These are phyloP conservation scores for Hymenoscyphus albidus DNA, from an alignment of 2,329 filamentous ascomycete genomes.

Conservation along the genomic window DNA sequence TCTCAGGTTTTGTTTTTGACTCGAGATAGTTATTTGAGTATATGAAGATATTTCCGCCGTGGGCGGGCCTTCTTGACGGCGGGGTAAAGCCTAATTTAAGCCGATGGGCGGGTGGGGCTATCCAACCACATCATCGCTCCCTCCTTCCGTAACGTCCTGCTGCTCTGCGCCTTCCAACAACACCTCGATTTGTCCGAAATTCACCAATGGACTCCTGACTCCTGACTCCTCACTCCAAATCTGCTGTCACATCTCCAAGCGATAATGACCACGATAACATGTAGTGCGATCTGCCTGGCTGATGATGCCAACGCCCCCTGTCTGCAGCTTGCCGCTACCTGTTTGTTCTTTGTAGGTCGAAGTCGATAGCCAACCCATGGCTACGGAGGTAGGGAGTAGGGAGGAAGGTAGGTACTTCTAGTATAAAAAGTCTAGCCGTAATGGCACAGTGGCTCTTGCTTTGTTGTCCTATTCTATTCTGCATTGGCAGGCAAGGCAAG, in stretches of 20 bases:
- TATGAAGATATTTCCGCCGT: neutral
- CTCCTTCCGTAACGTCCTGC: neutral
- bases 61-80: too few relatives aligned
- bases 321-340: neutral
- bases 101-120: neutral
- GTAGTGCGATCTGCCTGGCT: neutral
- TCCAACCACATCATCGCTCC: neutral
- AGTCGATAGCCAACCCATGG: neutral
- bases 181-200: neutral
- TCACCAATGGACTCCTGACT: neutral
- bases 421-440: neutral
- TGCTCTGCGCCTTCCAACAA: neutral
- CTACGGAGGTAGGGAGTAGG: neutral
- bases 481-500: neutral
- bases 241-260: neutral
- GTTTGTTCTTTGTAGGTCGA: neutral
- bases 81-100: neutral
- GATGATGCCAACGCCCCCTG: neutral
- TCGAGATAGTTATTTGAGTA: neutral
- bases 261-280: neutral
- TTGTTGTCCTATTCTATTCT: neutral
- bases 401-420: neutral
- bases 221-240: too few relatives aligned
- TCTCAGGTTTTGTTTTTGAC: neutral
- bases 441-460: neutral